Conservation (phyloP, 257 asterid species). For the Apocynum venetum region DNA sequence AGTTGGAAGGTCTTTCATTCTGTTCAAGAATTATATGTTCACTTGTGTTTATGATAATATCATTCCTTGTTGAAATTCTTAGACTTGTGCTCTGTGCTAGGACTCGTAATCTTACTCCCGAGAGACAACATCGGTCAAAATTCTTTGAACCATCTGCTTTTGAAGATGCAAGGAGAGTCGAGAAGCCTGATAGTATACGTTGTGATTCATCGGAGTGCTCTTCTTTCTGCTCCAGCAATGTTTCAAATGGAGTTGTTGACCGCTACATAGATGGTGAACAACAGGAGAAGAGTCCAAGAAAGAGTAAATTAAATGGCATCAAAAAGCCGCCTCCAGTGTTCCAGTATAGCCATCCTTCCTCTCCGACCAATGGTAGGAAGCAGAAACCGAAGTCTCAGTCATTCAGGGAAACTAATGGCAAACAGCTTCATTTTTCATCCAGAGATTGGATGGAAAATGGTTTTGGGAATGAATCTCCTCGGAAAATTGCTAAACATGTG, state of each 20-base stretch:
- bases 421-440: slow-evolving; percentile 43
- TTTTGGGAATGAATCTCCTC: slow-evolving; percentile 64
- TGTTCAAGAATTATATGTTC: slow-evolving; percentile 1
- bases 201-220: slow-evolving; percentile 71
- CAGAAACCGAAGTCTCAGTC: slow-evolving; percentile 82
- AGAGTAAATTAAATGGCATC: slow-evolving; percentile 28
- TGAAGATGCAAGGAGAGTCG: slow-evolving; percentile 36
- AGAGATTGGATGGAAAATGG: slow-evolving; percentile 48
- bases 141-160: slow-evolving; percentile 33
- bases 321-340: slow-evolving; percentile 53
- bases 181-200: slow-evolving; percentile 38
- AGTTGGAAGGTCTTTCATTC: background rate
- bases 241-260: slow-evolving; percentile 76
- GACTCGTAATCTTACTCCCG: slow-evolving; percentile 66
- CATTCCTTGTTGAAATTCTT: background rate
- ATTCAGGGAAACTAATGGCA: slow-evolving; percentile 53
- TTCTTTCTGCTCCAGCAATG: slow-evolving; percentile 72
- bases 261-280: slow-evolving; percentile 93
- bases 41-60: background rate
- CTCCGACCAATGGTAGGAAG: slow-evolving; percentile 48
- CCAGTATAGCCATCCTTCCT: slow-evolving; percentile 43
- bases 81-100: slow-evolving; percentile 28
- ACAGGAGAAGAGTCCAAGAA: slow-evolving; percentile 43
- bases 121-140: slow-evolving; percentile 53
- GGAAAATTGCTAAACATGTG: slow-evolving; percentile 78